These are phyloP conservation scores for Laguncularia racemosa DNA, from an alignment of 345 rosid species.

Conservation along the genomic window DNA sequence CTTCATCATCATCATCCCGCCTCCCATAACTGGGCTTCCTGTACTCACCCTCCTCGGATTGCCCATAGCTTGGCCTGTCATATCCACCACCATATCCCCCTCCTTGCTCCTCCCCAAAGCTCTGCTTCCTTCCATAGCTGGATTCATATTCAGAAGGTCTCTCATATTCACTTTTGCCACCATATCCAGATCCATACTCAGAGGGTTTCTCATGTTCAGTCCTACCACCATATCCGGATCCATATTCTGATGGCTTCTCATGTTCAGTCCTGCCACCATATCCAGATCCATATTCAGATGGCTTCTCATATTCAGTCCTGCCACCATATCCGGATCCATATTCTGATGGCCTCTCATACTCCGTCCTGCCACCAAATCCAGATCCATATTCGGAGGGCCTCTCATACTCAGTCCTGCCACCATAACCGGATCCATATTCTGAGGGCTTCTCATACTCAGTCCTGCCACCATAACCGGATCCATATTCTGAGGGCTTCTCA, in stretches of 20 bases:
- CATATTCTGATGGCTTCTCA: slow-evolving; percentile 11
- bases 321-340: slow-evolving; percentile 19
- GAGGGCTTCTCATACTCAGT: slow-evolving; percentile 10
- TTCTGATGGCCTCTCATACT: slow-evolving; percentile 2
- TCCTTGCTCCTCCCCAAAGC: slow-evolving; percentile 19
- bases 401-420: slow-evolving; percentile 1
- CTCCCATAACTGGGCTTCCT: slow-evolving; percentile 26
- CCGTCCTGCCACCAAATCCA: slow-evolving; percentile 17
- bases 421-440: slow-evolving; percentile 13
- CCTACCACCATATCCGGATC: slow-evolving; percentile 18
- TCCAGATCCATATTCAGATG: slow-evolving; percentile 34
- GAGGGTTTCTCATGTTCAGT: slow-evolving; percentile 10
- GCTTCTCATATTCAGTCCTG: slow-evolving; percentile 22
- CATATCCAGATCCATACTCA: slow-evolving; percentile 19
- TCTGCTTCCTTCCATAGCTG: slow-evolving; percentile 10
- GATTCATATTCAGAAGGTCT: slow-evolving; percentile 23
- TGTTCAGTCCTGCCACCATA: slow-evolving; percentile 17
- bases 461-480: slow-evolving; percentile 13
- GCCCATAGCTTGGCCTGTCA: slow-evolving; percentile 26
- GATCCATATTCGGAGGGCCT: slow-evolving; percentile 20
- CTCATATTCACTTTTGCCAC: slow-evolving; percentile 19
- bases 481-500: slow-evolving; percentile 1
- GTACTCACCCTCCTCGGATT: slow-evolving; percentile 36
- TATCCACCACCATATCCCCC: slow-evolving; percentile 9
- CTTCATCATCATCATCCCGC: slow-evolving; percentile 43